These are phyloP conservation scores for Pseudocercospora eumusae DNA, from an alignment of 2,329 filamentous ascomycete species.

Conservation along the genomic window DNA sequence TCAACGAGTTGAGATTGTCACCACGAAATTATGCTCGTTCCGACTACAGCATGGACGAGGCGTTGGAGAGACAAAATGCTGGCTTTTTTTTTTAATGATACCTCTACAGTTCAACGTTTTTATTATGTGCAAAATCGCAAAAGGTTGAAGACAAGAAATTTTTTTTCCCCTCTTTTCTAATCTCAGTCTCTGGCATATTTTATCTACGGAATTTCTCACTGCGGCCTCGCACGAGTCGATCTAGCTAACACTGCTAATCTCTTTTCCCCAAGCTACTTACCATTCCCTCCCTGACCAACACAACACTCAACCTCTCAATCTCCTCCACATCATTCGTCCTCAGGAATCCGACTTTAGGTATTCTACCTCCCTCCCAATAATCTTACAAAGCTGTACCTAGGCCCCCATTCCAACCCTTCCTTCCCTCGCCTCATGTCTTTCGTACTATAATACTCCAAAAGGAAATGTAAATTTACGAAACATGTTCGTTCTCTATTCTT, in stretches of 20 bases:
- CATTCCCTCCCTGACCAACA: conserved; percentile 6
- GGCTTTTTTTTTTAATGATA: conserved; percentile 27
- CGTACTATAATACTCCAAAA: conserved; percentile 1
- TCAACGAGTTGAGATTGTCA: conserved; percentile 11
- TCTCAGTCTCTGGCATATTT: no score
- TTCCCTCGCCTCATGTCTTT: conserved; percentile 8
- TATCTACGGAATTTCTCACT: background rate
- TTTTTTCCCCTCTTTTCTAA: background rate
- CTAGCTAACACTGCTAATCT: background rate
- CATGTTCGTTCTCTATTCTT: no score
- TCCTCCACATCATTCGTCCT: conserved; percentile 13
- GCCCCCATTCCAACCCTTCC: conserved; percentile 8
- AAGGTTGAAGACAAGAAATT: conserved; percentile 12
- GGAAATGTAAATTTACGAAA: no score
- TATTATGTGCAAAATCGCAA: conserved; percentile 15
- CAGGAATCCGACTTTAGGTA: conserved; percentile 1
- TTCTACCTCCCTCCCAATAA: background rate
- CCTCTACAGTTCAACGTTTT: conserved; percentile 22
- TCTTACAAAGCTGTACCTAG: conserved; percentile 6
- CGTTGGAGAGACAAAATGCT: conserved; percentile 7
- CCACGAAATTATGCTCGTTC: conserved; percentile 10
- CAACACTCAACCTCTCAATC: conserved; percentile 7
- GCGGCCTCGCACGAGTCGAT: background rate
- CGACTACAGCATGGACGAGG: conserved; percentile 9
- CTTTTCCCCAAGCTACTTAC: conserved; percentile 1